Base-by-base conservation (phyloP, 768 basidiomycete genomes). In the Clavaria fumosa region DNA sequence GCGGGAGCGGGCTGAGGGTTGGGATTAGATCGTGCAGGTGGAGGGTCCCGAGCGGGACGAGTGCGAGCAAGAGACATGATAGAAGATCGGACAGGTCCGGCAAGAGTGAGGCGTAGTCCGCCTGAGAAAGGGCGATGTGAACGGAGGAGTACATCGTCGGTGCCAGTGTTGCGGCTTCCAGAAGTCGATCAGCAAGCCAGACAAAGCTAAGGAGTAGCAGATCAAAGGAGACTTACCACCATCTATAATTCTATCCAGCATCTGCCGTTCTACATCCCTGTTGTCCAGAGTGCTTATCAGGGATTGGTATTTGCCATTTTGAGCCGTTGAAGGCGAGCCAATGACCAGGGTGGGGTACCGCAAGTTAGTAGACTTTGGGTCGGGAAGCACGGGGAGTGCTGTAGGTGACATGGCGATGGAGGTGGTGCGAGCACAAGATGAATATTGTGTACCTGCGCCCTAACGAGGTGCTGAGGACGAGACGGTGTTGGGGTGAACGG, bases 161-260 rank as follows among this genome's bases (percentile, higher is more conserved):
- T 6, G 60, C 46, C 43, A 86, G 58, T 12, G 59, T 57, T 4
- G 71, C 70, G 21, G 81, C 86, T 86, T 43, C 4, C 7, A n/a
- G 17, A 7, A 26, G 3, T 7, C 27, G 7, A 5, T 4, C 10
- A 18, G n/a, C 31, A 1, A 27, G 22, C 20, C 33, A 12, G 4
- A 14, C n/a, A n/a, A n/a, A n/a, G n/a, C n/a, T n/a, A n/a, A n/a
- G n/a, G n/a, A n/a, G n/a, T n/a, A n/a, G n/a, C n/a, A n/a, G n/a
- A n/a, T n/a, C n/a, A n/a, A n/a, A n/a, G n/a, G n/a, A 27, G 11
- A 56, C 65, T 37, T 49, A 88, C 86, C 86, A 61, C 71, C 69
- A 55, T 84, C 85, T 11, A 86, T 60, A 43, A 91, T 59, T 43
- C 88, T 66, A 54, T 91, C 86, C 20, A 89, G 58, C 62, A 90